These are phyloP conservation scores for Jatropha multifida DNA, from an alignment of 441 rosid genomes.

Conservation along the genomic window DNA sequence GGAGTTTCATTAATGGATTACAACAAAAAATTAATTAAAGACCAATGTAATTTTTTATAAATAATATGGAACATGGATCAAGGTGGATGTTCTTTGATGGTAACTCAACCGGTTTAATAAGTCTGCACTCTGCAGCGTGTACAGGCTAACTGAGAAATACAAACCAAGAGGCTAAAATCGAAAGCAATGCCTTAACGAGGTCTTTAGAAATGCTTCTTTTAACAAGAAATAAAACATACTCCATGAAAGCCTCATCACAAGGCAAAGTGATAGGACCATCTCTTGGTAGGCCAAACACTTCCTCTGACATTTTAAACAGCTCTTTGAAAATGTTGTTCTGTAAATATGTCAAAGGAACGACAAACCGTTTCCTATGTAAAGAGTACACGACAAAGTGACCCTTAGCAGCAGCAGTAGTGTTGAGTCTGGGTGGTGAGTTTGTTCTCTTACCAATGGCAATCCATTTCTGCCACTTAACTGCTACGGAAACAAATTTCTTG, in stretches of 20 bases:
- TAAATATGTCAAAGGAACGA: conserved; percentile 14
- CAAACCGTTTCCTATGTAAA: conserved; percentile 11
- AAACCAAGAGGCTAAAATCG: too few species aligned
- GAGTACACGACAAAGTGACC: conserved; percentile 15
- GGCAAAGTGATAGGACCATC: conserved; percentile 20
- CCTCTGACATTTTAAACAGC: conserved; percentile 12
- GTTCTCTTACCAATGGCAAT: not conserved
- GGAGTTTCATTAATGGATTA: too few species aligned
- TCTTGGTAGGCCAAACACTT: conserved; percentile 13
- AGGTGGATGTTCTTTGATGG: too few species aligned
- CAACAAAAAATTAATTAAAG: too few species aligned
- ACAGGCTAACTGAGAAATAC: too few species aligned
- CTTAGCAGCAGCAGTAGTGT: not conserved
- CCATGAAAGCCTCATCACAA: conserved; percentile 7
- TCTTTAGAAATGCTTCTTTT: not conserved
- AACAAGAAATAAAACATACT: conserved; percentile 5
- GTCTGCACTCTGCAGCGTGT: too few species aligned
- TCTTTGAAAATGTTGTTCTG: conserved; percentile 15
- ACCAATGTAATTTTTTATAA: too few species aligned
- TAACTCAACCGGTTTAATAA: too few species aligned
- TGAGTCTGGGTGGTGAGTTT: not conserved
- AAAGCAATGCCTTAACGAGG: not conserved
- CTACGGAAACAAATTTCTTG: not conserved
- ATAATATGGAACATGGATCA: too few species aligned
- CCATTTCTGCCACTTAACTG: not conserved